Conservation (phyloP, 2,329 filamentous ascomycete genomes). For the Diaporthe sp. region DNA sequence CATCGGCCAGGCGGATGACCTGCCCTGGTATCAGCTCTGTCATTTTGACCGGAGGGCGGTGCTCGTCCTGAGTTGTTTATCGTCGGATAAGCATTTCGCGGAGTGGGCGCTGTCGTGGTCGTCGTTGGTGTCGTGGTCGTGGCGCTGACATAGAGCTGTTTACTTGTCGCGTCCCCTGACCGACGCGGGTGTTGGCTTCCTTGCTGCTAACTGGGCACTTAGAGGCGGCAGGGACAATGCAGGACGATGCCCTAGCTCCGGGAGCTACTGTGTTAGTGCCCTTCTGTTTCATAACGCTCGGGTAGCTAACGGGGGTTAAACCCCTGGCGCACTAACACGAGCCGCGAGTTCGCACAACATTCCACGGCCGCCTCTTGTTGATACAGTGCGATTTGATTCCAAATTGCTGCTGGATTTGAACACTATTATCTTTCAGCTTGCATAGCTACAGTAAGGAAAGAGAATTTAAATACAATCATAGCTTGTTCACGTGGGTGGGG, state of each 20-base stretch:
- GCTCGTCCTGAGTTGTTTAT: not conserved
- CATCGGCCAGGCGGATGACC: slow-evolving; percentile 83
- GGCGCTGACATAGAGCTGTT: slow-evolving; percentile 19
- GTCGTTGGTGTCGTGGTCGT: not conserved
- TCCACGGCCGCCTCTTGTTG: not conserved
- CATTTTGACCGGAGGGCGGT: slow-evolving; percentile 56
- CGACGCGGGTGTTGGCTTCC: slow-evolving; percentile 19
- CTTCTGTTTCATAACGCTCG: not conserved
- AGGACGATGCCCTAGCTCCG: not conserved
- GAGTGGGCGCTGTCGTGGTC: not conserved
- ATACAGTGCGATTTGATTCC: too few species aligned
- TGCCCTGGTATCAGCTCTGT: slow-evolving; percentile 75
- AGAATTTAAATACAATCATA: not conserved
- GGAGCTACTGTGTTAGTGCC: slow-evolving; percentile 31
- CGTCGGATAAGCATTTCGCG: slow-evolving; percentile 35
- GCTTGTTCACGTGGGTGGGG: slow-evolving; percentile 20
- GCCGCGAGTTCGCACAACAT: not conserved
- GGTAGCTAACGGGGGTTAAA: not conserved
- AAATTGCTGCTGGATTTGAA: not conserved
- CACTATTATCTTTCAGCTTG: not conserved
- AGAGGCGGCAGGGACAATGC: not conserved
- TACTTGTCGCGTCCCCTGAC: slow-evolving; percentile 36
- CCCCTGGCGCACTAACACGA: slow-evolving; percentile 18
- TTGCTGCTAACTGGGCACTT: slow-evolving; percentile 4
- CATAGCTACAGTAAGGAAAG: slow-evolving; percentile 15